Percentiles rank a stretch among this genome's conserved stretches.
These are phyloP conservation scores for Botrytis porri DNA, from an alignment of 2,329 filamentous ascomycete genomes.

Conservation along the genomic window DNA sequence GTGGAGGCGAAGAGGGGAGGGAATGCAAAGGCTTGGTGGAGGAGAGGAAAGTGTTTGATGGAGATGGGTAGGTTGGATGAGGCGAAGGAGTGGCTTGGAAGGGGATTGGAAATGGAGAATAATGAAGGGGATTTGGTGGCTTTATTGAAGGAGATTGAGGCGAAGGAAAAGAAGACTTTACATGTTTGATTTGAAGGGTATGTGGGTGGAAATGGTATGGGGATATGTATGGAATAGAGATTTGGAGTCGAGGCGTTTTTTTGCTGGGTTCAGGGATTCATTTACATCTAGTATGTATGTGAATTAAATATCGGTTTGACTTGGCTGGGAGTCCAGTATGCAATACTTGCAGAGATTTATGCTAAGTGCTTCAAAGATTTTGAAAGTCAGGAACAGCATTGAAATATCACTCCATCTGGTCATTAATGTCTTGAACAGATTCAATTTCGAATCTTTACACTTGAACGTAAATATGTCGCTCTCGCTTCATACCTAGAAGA, in stretches of 20 bases:
- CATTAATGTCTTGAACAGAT: not conserved
- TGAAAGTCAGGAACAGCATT: not conserved
- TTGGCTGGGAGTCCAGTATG: conserved; percentile 16
- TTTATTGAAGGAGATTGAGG: conserved; percentile 61
- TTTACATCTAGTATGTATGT: not conserved
- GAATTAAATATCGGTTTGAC: conserved; percentile 1
- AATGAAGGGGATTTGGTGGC: conserved; percentile 62
- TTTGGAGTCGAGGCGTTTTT: conserved; percentile 14
- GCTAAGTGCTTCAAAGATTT: not conserved
- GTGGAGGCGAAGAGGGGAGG: conserved; percentile 82
- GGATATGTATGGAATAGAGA: not conserved
- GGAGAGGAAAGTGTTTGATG: conserved; percentile 75
- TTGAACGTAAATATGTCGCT: not conserved
- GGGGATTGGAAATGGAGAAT: conserved; percentile 79
- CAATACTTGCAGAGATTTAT: not conserved
- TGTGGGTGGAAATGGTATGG: not conserved
- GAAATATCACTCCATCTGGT: not conserved
- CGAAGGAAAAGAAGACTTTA: conserved; percentile 38
- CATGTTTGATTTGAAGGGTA: not conserved
- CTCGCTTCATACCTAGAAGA: not conserved
- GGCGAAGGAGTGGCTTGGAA: conserved; percentile 73
- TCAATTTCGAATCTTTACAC: not conserved
- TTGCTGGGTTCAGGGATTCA: not conserved
- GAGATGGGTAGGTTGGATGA: conserved; percentile 90
- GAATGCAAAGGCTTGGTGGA: conserved; percentile 95